Percentiles rank a stretch among this genome's conserved stretches.
phyloP scores from a whole-genome alignment of 2,329 filamentous ascomycete genomes.

The Ceratocystis albifundus region DNA sequence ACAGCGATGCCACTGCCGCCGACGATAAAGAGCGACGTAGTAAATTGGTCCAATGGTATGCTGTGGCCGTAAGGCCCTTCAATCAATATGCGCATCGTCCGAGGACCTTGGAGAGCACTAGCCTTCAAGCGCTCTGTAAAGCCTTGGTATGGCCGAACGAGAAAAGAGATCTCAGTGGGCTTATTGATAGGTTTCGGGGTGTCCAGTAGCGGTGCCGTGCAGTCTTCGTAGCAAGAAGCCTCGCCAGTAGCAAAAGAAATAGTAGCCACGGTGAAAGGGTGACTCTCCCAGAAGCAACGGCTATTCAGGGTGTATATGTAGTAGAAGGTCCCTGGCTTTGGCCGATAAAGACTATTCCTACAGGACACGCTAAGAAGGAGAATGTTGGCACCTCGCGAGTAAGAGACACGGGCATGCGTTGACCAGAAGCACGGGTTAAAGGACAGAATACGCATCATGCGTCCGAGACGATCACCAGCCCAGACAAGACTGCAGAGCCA shows the following conservation, averaged over 20 bases:
- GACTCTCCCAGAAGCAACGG: conserved; percentile 37
- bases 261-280: conserved; percentile 39
- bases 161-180: conserved; percentile 31
- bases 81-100: conserved; percentile 31
- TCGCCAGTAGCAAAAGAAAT: conserved; percentile 20
- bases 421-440: conserved; percentile 33
- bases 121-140: conserved; percentile 34
- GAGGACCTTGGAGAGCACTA: conserved; percentile 27
- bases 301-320: conserved; percentile 36
- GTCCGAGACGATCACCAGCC: conserved; percentile 38
- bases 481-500: conserved; percentile 41
- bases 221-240: conserved; percentile 25
- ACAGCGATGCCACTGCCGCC: conserved; percentile 38
- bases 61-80: conserved; percentile 38
- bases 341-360: conserved; percentile 29
- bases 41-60: conserved; percentile 32
- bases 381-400: conserved; percentile 33
- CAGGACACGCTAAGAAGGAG: conserved; percentile 34
- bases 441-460: conserved; percentile 34
- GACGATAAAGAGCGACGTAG: conserved; percentile 35
- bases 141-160: conserved; percentile 38
- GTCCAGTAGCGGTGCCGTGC: conserved; percentile 31
- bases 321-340: conserved; percentile 36
- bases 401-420: conserved; percentile 30
- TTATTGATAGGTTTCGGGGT: background rate